Evolutionary conservation across 345 rosid genomes (phyloP).

Genomic region (Arabidopsis arenosa): DNA sequence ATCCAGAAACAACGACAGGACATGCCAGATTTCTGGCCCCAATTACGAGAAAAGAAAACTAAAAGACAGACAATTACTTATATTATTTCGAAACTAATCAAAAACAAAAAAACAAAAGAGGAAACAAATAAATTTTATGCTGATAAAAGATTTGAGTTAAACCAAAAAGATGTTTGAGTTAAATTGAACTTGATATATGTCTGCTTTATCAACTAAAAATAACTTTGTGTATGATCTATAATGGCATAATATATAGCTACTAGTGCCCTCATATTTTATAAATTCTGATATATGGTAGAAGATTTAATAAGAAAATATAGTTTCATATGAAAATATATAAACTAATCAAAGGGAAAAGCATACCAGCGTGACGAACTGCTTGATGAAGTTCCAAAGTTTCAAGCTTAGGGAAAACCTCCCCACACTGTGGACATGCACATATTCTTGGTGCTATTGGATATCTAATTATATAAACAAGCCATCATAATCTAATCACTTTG

Average conservation of each 20-base stretch:
- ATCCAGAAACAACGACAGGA: slow-evolving; percentile 38
- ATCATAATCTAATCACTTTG: background rate
- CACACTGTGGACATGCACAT: slow-evolving; percentile 71
- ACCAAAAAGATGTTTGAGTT: background rate
- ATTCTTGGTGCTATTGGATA: slow-evolving; percentile 64
- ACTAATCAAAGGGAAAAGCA: background rate
- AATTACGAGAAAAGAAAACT: slow-evolving; percentile 20
- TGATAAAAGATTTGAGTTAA: background rate
- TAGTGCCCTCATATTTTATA: background rate
- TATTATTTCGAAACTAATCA: background rate
- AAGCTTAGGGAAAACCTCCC: slow-evolving; percentile 75
- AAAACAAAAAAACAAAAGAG: background rate
- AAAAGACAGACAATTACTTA: slow-evolving; percentile 20
- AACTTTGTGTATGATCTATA: background rate
- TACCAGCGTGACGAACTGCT: slow-evolving; percentile 87
- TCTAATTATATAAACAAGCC: slow-evolving; percentile 45
- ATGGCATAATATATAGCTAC: background rate
- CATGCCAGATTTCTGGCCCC: slow-evolving; percentile 42
- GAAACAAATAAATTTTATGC: background rate
- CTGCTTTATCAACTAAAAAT: background rate
- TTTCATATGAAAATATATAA: background rate
- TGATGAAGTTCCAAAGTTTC: slow-evolving; percentile 87
- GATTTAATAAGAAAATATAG: background rate
- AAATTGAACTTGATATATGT: background rate
- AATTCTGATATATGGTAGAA: no score